Evolutionary conservation across 129 eudicot species (phyloP), one percentile per base, ranked within the genome.

Genomic region (Saussurea involucrata): DNA sequence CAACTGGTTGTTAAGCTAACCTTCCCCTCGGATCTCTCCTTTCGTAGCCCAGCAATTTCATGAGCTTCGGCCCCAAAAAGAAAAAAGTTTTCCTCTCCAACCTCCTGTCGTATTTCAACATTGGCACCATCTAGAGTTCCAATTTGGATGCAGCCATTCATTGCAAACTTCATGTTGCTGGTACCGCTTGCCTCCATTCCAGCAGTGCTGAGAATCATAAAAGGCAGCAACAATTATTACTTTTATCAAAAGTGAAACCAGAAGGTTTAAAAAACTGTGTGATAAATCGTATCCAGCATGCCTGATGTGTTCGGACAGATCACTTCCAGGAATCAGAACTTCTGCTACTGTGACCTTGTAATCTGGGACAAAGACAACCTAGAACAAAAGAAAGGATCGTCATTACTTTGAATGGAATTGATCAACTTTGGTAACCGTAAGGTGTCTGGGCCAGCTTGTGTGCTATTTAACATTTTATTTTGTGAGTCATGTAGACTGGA

Each of bases 321-420:
- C 98, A 76, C 96, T 90, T 69, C 89, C 98, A 58, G 98, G 98
- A 78, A 93, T 90, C 73, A 93, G 90, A 79, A 91, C 89, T 91
- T 93, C 98, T 44, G 98, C 98, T 44, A 91, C 97, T 76, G 91
- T 90, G 28, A 93, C 97, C 81, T 91, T 93, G 91, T 93, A 93
- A 86, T 93, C 98, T 11, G 98, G 98, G 68, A 93, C 92, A 81
- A 93, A 93, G 7, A 91, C 84, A 60, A 93, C 98, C 98, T 93
- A 74, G 40, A 24, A 83, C 24, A 34, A 44, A 78, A 53, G 29
- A 28, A 8, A 65, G 6, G 25, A 57, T 27, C 6, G 40, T 17
- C n/a, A 53, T 7, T 29, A 15, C 8, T 66, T 28, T 21, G 3
- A 71, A 40, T 73, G 71, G 25, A 21, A 25, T 22, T 58, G 33